Evolutionary conservation across 768 basidiomycete genomes (phyloP).

Genomic region (Chalciporus chontae): DNA sequence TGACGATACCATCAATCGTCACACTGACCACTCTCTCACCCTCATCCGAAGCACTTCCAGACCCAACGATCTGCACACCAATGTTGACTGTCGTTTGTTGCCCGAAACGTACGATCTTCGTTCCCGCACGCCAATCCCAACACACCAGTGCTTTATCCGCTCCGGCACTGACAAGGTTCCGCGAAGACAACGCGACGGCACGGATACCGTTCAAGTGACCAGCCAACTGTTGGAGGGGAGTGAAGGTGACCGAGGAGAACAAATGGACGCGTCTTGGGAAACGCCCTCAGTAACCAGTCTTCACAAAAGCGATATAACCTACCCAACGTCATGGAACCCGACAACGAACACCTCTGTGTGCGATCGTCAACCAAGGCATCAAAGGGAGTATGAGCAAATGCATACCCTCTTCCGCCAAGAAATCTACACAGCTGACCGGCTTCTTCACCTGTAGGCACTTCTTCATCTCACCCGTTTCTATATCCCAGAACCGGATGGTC

Average conservation of each 20-base stretch:
- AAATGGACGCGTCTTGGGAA: conserved; percentile 73
- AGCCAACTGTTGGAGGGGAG: conserved; percentile 76
- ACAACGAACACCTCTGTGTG: conserved; percentile 80
- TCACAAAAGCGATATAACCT: conserved; percentile 22
- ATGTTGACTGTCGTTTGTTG: conserved; percentile 92
- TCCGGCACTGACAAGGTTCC: conserved; percentile 83
- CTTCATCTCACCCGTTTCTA: conserved; percentile 61
- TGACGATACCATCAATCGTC: conserved; percentile 87
- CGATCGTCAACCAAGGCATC: conserved; percentile 5
- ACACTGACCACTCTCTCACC: conserved; percentile 87
- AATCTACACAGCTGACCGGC: conserved; percentile 88
- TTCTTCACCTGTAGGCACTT: conserved; percentile 84
- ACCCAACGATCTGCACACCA: conserved; percentile 79
- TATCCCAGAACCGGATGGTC: conserved; percentile 90
- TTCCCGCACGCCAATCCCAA: conserved; percentile 88
- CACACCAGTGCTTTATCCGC: conserved; percentile 71
- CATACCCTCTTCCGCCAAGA: conserved; percentile 72
- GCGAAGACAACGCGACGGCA: conserved; percentile 81
- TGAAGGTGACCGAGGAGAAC: conserved; percentile 82
- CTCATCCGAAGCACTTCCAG: conserved; percentile 39
- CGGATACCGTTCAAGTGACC: conserved; percentile 89
- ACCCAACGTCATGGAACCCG: conserved; percentile 92
- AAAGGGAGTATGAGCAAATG: conserved; percentile 8
- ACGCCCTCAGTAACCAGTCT: not conserved
- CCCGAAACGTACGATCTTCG: conserved; percentile 86